Evolutionary conservation across 2,329 filamentous ascomycete species (phyloP).

Genomic region (Pseudogymnoascus verrucosus): DNA sequence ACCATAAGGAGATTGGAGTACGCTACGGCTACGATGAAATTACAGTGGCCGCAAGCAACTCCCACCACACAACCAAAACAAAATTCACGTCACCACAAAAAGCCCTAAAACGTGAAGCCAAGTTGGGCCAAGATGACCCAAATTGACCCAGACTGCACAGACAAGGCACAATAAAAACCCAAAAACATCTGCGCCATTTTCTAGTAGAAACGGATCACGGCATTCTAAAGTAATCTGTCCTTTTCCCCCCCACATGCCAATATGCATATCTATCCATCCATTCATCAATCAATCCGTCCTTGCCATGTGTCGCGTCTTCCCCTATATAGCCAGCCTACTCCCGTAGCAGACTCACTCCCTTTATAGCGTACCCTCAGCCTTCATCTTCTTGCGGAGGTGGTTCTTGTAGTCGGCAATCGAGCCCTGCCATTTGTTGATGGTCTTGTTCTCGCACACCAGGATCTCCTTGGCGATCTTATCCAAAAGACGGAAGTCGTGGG

Average conservation of each 20-base stretch:
- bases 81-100: not conserved
- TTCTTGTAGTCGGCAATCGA: conserved; percentile 95
- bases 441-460: conserved; percentile 97
- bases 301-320: not conserved
- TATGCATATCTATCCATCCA: conserved; percentile 5
- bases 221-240: conserved; percentile 8
- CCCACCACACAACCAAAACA: not conserved
- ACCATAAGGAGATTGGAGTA: no score
- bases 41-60: not conserved
- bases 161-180: not conserved
- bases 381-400: conserved; percentile 98
- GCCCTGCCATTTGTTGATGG: conserved; percentile 82
- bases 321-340: not conserved
- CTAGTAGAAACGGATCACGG: conserved; percentile 6
- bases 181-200: conserved; percentile 8
- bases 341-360: not conserved
- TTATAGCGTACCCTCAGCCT: conserved; percentile 5
- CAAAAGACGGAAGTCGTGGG: conserved; percentile 96
- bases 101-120: conserved; percentile 1
- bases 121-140: not conserved
- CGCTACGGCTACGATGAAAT: no score
- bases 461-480: conserved; percentile 99
- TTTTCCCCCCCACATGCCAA: not conserved
- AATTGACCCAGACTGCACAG: not conserved
- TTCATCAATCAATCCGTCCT: not conserved